Evolutionary conservation across 2,329 filamentous ascomycete species (phyloP), one percentile per base, ranked within the genome.

Genomic region (Colletotrichum eleusines): DNA sequence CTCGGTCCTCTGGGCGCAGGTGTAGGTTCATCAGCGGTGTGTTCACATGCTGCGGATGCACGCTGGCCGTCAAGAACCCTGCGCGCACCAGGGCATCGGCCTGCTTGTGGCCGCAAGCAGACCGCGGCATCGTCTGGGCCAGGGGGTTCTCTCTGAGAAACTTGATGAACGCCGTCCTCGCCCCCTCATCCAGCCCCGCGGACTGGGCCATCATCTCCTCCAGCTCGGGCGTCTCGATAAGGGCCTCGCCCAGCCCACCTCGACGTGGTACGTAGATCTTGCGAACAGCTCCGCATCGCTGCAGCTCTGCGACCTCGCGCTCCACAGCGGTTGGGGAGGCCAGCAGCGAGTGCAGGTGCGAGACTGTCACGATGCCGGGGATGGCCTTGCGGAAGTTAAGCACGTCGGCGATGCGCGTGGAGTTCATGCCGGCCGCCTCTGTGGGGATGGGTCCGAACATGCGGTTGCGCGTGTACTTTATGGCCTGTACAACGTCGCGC

Each of bases 381-480:
- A 93, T 78, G 18, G 80, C 80, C 40, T 79, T 80, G 23, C 91
- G 85, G 76, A 88, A 90, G 72, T 90, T 88, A 63, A 94, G 83
- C 20, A 92, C 81, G 75, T 91, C 87, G 2, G 90, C 84, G 18
- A 90, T 89, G 14, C 90, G 84, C 26, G 86, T 87, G 6, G 89
- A 90, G 74, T 85, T 87, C 85, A 94, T 89, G 28, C 91, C 91
- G 0, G 86, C 82, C 11, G 81, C 82, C 54, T 81, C 81, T 26
- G 85, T 83, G 3, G 91, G 91, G 14, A 94, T 82, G 1, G 86
- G 81, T 48, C 84, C 86, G 81, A 93, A 94, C 87, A 92, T 92
- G 75, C 81, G 84, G 26, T 77, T 80, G 46, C 86, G 87, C 60
- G 91, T 87, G 78, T 91, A 88, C 62, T 86, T 82, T 76, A 94